Evolutionary conservation across 805 yeast species (phyloP).

Genomic region (Metschnikowia amazonensis): DNA sequence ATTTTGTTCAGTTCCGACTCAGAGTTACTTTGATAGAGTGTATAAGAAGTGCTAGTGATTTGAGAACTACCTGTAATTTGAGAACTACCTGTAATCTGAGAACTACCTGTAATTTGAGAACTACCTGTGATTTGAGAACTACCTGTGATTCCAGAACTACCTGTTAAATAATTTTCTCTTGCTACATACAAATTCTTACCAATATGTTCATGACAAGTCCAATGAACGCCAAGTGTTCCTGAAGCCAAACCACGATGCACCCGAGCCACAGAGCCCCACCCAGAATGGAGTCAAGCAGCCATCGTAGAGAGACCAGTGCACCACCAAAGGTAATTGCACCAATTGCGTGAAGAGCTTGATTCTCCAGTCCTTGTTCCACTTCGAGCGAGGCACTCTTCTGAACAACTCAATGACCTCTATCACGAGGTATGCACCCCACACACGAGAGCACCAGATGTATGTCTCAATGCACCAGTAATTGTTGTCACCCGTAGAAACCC

Average conservation of each 20-base stretch:
- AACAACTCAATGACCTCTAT: conserved; percentile 39
- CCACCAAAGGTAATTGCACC: conserved; percentile 40
- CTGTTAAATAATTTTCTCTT: no score
- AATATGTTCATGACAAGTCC: conserved; percentile 20
- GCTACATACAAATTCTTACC: not conserved
- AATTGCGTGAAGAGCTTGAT: conserved; percentile 34
- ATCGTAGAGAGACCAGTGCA: conserved; percentile 43
- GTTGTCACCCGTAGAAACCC: conserved; percentile 41
- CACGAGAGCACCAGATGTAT: conserved; percentile 42
- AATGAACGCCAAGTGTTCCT: conserved; percentile 34
- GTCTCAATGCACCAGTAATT: conserved; percentile 40
- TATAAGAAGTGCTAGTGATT: no score
- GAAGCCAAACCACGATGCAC: conserved; percentile 44
- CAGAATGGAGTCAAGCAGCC: conserved; percentile 45
- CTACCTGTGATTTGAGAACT: no score
- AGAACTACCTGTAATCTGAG: no score
- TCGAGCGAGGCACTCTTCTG: conserved; percentile 37
- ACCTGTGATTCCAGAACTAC: no score
- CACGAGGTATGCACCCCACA: conserved; percentile 41
- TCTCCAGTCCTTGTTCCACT: conserved; percentile 36
- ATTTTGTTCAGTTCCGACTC: no score
- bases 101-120: no score
- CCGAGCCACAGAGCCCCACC: conserved; percentile 45
- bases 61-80: no score
- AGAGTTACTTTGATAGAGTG: no score